Base-by-base conservation (phyloP, 495 filamentous ascomycete genomes). In the Hyaloscypha hepaticicola region DNA sequence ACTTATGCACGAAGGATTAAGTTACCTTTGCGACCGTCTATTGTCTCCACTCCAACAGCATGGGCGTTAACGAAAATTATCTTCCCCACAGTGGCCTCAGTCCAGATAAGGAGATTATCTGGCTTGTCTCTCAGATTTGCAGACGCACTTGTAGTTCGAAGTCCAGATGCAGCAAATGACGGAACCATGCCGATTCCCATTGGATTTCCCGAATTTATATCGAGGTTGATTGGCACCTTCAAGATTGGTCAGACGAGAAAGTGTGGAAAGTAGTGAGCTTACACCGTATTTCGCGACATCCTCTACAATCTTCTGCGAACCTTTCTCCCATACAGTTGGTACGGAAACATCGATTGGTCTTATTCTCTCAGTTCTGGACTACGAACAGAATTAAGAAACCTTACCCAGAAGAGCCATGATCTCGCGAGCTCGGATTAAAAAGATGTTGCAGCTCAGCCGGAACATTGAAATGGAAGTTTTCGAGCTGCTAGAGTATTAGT, bases 121-220 rank as follows among this genome's bases (percentile, higher is more conserved):
- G 63, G 55, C 3, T 24, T 24, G 34, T 3, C 8, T 11, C 33
- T 50, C 7, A 65, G 55, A 49, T 59, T 52, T 86, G 69, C 79
- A 72, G 61, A 77, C 64, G 31, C 87, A 65, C 66, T 78, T 85
- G n/a, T 80, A 66, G 67, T 74, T 81, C 61, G 79, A 80, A 2
- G 79, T 78, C 33, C 81, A 80, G 55, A 83, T 80, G 69, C 79
- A 71, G 38, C 83, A 83, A 57, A 82, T 72, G 74, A 85, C 83
- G 69, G 85, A 83, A 52, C 77, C 78, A 70, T 82, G 78, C 77
- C 77, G 8, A 87, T 77, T 11, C 85, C 85, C 34, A 74, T 68
- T 80, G 83, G 80, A n/a, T 78, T 75, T 21, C 85, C 85, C 49
- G 75, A 76, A 72, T 80, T 83, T 60, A 86, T 79, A 38, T 86